Conservation (phyloP, 768 basidiomycete species). For the Clitopilus passeckerianus region DNA sequence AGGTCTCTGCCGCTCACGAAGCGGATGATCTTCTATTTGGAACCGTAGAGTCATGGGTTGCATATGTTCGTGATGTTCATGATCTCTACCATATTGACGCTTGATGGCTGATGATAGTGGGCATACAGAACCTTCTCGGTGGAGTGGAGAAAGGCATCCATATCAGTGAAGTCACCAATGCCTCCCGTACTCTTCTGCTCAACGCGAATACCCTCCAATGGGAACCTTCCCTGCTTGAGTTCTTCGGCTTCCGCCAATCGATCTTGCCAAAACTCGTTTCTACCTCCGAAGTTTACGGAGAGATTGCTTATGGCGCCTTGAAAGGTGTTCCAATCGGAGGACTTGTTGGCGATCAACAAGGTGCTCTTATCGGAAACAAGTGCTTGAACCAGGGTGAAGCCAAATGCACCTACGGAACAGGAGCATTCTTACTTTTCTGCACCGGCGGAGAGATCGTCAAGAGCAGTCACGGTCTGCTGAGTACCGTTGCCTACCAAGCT, state of each 20-base stretch:
- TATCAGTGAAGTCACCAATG: slow-evolving; percentile 92
- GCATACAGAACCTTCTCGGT: slow-evolving; percentile 72
- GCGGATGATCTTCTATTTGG: slow-evolving; percentile 84
- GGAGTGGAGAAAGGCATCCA: slow-evolving; percentile 68
- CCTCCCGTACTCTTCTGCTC: slow-evolving; percentile 91
- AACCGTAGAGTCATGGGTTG: slow-evolving; percentile 96
- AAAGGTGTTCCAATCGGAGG: slow-evolving; percentile 84
- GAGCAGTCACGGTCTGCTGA: slow-evolving; percentile 83
- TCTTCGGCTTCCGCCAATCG: slow-evolving; percentile 76
- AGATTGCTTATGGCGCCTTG: slow-evolving; percentile 60
- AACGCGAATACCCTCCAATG: slow-evolving; percentile 79
- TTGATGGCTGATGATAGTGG: slow-evolving; percentile 6
- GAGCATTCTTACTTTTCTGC: slow-evolving; percentile 94
- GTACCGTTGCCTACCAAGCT: slow-evolving; percentile 89
- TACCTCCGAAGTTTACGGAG: slow-evolving; percentile 89
- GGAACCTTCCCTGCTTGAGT: slow-evolving; percentile 78
- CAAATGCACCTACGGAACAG: slow-evolving; percentile 98
- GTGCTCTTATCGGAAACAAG: slow-evolving; percentile 94
- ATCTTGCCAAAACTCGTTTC: slow-evolving; percentile 86
- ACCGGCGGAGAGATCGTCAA: slow-evolving; percentile 85
- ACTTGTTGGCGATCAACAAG: slow-evolving; percentile 97
- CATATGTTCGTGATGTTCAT: slow-evolving; percentile 53
- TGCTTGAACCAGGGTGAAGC: slow-evolving; percentile 89
- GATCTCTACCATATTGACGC: background rate
- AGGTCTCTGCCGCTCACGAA: slow-evolving; percentile 75